Percentiles rank a stretch among this genome's conserved stretches.
These are phyloP conservation scores for Ascochyta viciae-villosae DNA, from an alignment of 2,329 filamentous ascomycete genomes.

Conservation along the genomic window DNA sequence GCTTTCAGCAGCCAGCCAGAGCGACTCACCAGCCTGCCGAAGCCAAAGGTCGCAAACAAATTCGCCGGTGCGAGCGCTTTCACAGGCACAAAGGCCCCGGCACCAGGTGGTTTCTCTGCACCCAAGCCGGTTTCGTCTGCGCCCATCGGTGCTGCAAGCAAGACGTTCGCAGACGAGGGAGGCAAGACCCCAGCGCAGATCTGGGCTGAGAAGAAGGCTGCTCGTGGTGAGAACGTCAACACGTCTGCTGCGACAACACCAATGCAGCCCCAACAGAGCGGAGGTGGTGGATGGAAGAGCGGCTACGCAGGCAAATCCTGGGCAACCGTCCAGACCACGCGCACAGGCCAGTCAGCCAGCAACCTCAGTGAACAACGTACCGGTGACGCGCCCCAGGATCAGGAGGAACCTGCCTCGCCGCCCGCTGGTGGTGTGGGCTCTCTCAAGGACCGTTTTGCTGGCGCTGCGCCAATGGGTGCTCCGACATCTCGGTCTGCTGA, in stretches of 20 bases:
- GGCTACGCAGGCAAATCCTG: conserved; percentile 89
- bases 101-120: conserved; percentile 71
- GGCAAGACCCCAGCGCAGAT: conserved; percentile 96
- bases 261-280: conserved; percentile 70
- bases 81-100: conserved; percentile 86
- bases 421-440: conserved; percentile 70
- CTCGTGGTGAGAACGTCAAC: conserved; percentile 66
- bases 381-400: conserved; percentile 56
- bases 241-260: conserved; percentile 52
- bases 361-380: conserved; percentile 68
- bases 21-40: conserved; percentile 84
- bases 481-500: conserved; percentile 52
- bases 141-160: conserved; percentile 80
- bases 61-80: conserved; percentile 78
- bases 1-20: conserved; percentile 75
- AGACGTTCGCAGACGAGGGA: conserved; percentile 91
- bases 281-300: conserved; percentile 83
- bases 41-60: conserved; percentile 92
- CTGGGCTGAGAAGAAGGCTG: conserved; percentile 97
- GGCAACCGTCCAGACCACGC: conserved; percentile 79
- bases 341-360: conserved; percentile 68
- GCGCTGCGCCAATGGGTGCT: conserved; percentile 66
- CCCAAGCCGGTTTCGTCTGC: conserved; percentile 66
- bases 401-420: conserved; percentile 62
- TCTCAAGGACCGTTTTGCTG: conserved; percentile 83